phyloP scores from a whole-genome alignment of 208 protist species.

The Perkinsela sp. region DNA sequence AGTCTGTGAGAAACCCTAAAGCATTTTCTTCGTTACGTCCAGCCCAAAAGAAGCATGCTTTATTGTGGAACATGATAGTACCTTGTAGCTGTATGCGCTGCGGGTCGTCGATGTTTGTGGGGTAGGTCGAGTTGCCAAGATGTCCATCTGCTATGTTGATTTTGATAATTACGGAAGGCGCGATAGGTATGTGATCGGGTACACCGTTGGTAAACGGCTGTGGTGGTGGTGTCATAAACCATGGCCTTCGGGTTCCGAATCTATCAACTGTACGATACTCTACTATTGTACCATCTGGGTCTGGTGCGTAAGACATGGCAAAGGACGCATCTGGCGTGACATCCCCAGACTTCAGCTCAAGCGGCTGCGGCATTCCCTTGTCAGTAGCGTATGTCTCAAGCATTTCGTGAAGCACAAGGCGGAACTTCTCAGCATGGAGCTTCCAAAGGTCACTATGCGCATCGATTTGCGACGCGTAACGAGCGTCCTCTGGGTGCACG shows the following conservation, averaged over 20 bases:
- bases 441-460: slow-evolving; percentile 30
- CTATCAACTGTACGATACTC: slow-evolving; percentile 10
- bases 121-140: background rate
- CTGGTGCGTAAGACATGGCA: background rate
- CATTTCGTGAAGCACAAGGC: slow-evolving; percentile 50
- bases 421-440: slow-evolving; percentile 27
- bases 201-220: slow-evolving; percentile 28
- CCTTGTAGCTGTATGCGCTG: slow-evolving; percentile 48
- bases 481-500: slow-evolving; percentile 48
- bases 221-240: slow-evolving; percentile 29
- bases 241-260: slow-evolving; percentile 21
- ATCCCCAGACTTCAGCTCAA: slow-evolving; percentile 23
- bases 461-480: slow-evolving; percentile 32
- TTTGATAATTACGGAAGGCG: slow-evolving; percentile 31
- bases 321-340: slow-evolving; percentile 22
- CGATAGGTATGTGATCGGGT: slow-evolving; percentile 23
- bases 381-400: slow-evolving; percentile 35
- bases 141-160: slow-evolving; percentile 4
- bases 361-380: slow-evolving; percentile 24
- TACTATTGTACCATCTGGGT: background rate
- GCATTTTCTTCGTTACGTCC: slow-evolving; percentile 28
- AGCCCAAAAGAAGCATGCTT: slow-evolving; percentile 49
- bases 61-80: slow-evolving; percentile 29
- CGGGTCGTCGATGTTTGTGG: slow-evolving; percentile 13
- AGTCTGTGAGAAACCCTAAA: slow-evolving; percentile 31